Percentiles rank a stretch among this genome's conserved stretches.
phyloP scores from a whole-genome alignment of 805 yeast species.

The Candida insectalens region DNA sequence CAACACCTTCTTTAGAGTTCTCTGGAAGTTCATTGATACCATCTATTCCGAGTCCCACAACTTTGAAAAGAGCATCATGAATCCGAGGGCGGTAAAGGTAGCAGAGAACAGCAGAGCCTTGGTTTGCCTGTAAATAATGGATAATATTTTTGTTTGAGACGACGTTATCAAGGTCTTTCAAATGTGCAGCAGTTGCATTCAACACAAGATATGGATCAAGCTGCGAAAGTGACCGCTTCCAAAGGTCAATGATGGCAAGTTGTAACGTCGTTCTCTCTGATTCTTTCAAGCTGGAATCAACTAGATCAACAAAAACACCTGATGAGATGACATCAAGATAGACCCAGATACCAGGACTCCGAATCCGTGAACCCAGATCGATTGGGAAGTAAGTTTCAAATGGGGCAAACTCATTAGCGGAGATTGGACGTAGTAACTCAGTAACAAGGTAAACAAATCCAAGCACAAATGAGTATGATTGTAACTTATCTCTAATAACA shows the following conservation, averaged over 20 bases:
- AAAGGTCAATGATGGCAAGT: constrained; percentile 38
- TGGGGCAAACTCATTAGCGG: constrained; percentile 26
- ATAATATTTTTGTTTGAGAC: constrained; percentile 35
- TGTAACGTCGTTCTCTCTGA: constrained; percentile 39
- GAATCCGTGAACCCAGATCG: constrained; percentile 49
- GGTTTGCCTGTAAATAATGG: constrained; percentile 52
- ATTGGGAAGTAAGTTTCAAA: constrained; percentile 44
- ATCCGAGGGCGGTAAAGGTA: constrained; percentile 52
- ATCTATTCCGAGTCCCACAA: constrained; percentile 55
- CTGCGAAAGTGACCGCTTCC: constrained; percentile 36
- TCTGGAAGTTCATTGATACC: constrained; percentile 30
- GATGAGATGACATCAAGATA: constrained; percentile 65
- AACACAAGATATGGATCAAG: constrained; percentile 43
- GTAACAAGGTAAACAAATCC: constrained; percentile 55
- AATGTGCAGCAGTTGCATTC: constrained; percentile 37
- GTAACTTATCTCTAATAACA: constrained; percentile 13
- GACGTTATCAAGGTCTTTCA: constrained; percentile 36
- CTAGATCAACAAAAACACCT: constrained; percentile 52
- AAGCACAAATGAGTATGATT: constrained; percentile 7
- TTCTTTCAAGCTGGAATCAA: constrained; percentile 26
- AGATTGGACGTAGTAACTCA: constrained; percentile 23
- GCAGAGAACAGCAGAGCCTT: constrained; percentile 57
- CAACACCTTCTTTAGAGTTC: constrained; percentile 23
- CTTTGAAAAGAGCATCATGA: constrained; percentile 43
- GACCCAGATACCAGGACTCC: constrained; percentile 68